Percentiles rank a stretch among this genome's conserved stretches.
Evolutionary conservation across 2,329 filamentous ascomycete species (phyloP).

Genomic region (Clathrospora elynae): DNA sequence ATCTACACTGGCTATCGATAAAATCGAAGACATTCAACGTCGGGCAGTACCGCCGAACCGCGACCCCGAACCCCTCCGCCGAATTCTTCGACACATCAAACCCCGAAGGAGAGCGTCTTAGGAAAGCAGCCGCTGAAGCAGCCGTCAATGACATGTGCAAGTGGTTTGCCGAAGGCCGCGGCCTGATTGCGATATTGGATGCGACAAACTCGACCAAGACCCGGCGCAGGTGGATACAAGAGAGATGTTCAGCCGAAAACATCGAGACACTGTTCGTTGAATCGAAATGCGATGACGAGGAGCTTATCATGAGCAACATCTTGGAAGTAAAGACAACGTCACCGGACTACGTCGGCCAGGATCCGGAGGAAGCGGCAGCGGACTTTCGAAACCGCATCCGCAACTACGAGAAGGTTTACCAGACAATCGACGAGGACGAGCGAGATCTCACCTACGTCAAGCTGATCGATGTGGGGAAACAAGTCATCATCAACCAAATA

Average conservation of each 20-base stretch:
- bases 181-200: conserved; percentile 90
- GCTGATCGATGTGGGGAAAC: conserved; percentile 92
- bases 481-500: conserved; percentile 97
- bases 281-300: conserved; percentile 94
- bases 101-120: conserved; percentile 84
- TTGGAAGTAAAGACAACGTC: conserved; percentile 96
- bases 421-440: conserved; percentile 90
- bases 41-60: conserved; percentile 88
- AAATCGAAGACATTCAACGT: conserved; percentile 96
- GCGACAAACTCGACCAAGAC: conserved; percentile 95
- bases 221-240: conserved; percentile 87
- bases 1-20: conserved; percentile 95
- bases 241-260: conserved; percentile 73
- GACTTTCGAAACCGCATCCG: conserved; percentile 94
- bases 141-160: conserved; percentile 91
- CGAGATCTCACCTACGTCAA: conserved; percentile 91
- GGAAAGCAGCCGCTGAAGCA: conserved; percentile 85
- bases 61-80: conserved; percentile 86
- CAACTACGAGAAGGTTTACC: conserved; percentile 97
- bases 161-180: conserved; percentile 80
- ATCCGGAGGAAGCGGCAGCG: conserved; percentile 85
- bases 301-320: conserved; percentile 97
- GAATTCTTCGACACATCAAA: conserved; percentile 96
- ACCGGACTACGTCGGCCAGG: conserved; percentile 91
- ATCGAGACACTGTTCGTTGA: conserved; percentile 96